Evolutionary conservation across 2,329 filamentous ascomycete genomes (phyloP).

Genomic region (Fonsecaea multimorphosa): DNA sequence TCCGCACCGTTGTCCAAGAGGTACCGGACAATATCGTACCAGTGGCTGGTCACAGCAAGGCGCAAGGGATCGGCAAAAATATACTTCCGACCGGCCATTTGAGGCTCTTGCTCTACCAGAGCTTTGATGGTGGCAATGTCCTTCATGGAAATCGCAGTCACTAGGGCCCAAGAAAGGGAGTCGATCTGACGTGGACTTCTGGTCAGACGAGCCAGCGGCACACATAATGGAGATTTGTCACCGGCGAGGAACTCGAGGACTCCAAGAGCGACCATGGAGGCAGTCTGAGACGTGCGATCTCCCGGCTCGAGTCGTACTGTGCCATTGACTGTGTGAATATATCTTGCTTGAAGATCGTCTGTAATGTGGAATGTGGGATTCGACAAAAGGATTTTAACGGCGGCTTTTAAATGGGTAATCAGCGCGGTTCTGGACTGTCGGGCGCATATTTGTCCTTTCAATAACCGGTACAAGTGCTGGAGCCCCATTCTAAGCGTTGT

Average conservation of each 20-base stretch:
- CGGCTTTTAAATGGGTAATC: background rate
- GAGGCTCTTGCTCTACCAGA: conserved; percentile 5
- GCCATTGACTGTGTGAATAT: background rate
- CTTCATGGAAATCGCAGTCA: conserved; percentile 15
- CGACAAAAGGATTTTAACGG: conserved; percentile 9
- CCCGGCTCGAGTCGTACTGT: background rate
- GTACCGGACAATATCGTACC: conserved; percentile 6
- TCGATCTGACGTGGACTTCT: background rate
- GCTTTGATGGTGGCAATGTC: conserved; percentile 3
- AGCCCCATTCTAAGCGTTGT: background rate
- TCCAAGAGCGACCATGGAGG: conserved; percentile 3
- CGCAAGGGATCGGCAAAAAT: conserved; percentile 16
- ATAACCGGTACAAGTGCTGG: conserved; percentile 10
- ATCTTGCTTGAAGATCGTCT: background rate
- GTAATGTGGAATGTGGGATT: background rate
- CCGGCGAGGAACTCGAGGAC: conserved; percentile 9
- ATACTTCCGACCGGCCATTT: background rate
- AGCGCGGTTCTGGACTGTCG: conserved; percentile 1
- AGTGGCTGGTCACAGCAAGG: conserved; percentile 1
- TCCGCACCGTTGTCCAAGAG: conserved; percentile 13
- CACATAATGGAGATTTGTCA: background rate
- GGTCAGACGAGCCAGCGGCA: background rate
- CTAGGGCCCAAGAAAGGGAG: conserved; percentile 11
- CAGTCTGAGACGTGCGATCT: background rate
- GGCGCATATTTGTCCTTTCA: conserved; percentile 13